Base-by-base conservation (phyloP, 176 grass and related monocot genomes). In the maize (Zea mays) region DNA sequence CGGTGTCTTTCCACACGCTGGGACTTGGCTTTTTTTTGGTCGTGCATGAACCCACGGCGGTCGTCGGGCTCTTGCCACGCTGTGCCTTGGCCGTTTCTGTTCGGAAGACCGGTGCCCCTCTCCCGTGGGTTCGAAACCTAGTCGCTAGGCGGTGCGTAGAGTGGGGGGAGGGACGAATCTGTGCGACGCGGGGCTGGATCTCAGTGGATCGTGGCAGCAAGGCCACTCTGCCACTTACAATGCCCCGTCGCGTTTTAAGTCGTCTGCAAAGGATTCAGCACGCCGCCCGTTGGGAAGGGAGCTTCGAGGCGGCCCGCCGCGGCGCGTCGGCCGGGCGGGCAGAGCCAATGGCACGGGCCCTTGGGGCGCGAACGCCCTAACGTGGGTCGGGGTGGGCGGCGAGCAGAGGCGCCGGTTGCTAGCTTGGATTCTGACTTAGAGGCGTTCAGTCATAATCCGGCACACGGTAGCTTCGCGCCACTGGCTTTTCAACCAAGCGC, bases 121-220 rank as follows among this genome's bases (percentile, higher is more conserved):
- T 27, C 27, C 27, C 27, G 27, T 27, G 27, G 27, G 27, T 27
- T 27, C 27, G 27, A 27, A 27, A 27, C 27, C 27, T 27, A 27
- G 27, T 27, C 27, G 27, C 27, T 27, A 27, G 27, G 27, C 27
- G 27, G 27, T 27, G 27, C 27, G 27, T 27, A 27, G 27, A 27
- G 27, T 27, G 39, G 43, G 43, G 43, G 43, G 43, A 45, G 43
- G 43, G 43, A 45, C 43, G 43, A 45, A 85, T 77, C 60, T 44
- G 60, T 77, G 75, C 60, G 75, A 77, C 60, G 15, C 1, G 8
- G 80, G 73, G 80, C 86, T 88, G 75, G 75, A 88, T 88, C 86
- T 88, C 81, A 88, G 87, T 84, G 86, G 86, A 88, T 84, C 81
- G 67, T 84, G 86, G 86, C 81, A 88, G 86, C 81, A 88, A 88